Evolutionary conservation across 108 stramenopile genomes (phyloP), one percentile per base, ranked within the genome.

Genomic region (Cyclotella sp.): DNA sequence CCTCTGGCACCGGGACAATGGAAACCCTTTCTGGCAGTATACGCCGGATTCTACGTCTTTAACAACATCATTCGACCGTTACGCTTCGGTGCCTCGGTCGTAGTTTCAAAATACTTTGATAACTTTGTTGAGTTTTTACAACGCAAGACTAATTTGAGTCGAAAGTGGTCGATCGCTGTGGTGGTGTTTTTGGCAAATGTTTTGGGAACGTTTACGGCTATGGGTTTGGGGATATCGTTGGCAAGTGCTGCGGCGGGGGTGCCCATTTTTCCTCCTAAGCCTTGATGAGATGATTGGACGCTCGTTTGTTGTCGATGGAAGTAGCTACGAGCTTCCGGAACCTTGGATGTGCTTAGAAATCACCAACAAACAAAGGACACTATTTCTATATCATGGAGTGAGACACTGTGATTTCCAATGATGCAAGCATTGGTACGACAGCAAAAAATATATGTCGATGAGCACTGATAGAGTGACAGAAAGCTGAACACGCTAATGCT

Each of bases 171-270:
- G 12, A 86, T 92, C n/a, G 86, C 75, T 1, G 52, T 90, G 7
- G 84, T 86, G 0, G 90, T 95, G 0, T 84, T 95, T 40, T 16
- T 92, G 43, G 72, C 68, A 3, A 95, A 95, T 70, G 55, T 95
- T 0, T 70, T 85, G 46, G 91, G 90, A 26, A 92, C 90, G 16
- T 85, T 85, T 28, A 44, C 82, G 0, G 65, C 88, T 55, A 90
- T 90, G 89, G 66, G 76, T 19, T 27, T 86, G 39, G 89, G 91
- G n/a, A 78, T 95, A 14, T 73, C 65, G 27, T 44, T 89, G 26
- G 94, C 94, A 11, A 73, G 85, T 44, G 52, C 63, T 30, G 62
- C 79, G 18, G 78, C 91, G 3, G 94, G 94, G 12, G 90, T 95
- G 9, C 94, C 94, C 9, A 73, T 94, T 45, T 89, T 80, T 49